Base-by-base conservation (phyloP, 306 rosid species). In the Cyamopsis tetragonoloba region DNA sequence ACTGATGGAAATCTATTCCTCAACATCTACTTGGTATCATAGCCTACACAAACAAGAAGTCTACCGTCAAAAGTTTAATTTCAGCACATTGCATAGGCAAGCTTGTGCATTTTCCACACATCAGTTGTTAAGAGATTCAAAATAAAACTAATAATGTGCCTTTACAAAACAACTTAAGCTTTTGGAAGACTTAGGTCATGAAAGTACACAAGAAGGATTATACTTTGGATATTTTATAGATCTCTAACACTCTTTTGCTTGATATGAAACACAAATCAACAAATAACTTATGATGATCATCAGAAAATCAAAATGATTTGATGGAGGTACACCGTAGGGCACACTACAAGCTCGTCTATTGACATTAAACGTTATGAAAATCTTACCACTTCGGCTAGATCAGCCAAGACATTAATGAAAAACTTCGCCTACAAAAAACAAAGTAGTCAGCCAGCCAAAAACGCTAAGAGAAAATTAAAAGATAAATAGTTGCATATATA, bases 321-420 rank as follows among this genome's bases (percentile, higher is more conserved):
- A 28, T 59, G 53, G 34, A 4, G 41, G n/a, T n/a, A n/a, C n/a
- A n/a, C n/a, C n/a, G n/a, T n/a, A n/a, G n/a, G n/a, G 19, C 7
- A 57, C 7, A 41, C n/a, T 35, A 22, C 24, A 35, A 60, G 56
- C 68, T 26, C 31, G 37, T 76, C 60, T 46, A 53, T 72, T 2
- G 38, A 24, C 37, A 66, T 15, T 61, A 5, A 6, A 17, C 8
- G 50, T 19, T 31, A 63, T 17, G 43, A 48, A 60, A 58, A 66
- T 48, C 92, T 82, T 87, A 92, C 96, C 84, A 89, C 96, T 87
- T 89, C 98, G 11, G 98, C 87, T 63, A 96, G 96, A 60, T 92
- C 98, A 47, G 98, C 98, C 83, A 92, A 79, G 71, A 89, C 88
- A 78, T 92, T 92, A 59, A 92, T 92, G 77, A 92, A 92, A 78